Evolutionary conservation across 495 filamentous ascomycete genomes (phyloP), one percentile per base, ranked within the genome.

Genomic region (Venustampulla echinocandica): DNA sequence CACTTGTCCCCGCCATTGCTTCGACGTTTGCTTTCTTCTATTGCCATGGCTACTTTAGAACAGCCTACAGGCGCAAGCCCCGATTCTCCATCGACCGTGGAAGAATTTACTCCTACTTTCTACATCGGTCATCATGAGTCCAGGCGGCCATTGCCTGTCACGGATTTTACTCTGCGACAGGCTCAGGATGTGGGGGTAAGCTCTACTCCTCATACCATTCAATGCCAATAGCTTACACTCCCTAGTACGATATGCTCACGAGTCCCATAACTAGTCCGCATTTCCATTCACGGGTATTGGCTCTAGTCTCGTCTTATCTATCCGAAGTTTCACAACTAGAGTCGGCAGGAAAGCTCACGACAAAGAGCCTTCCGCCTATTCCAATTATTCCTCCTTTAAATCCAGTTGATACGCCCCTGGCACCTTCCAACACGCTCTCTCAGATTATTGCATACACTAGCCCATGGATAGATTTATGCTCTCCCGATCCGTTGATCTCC

Each of bases 161-260:
- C 78, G 7, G 64, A 79, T 13, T 59, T 76, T 47, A 67, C 84
- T 42, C 75, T 93, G 51, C 69, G 68, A 28, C 76, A 80, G 50
- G 79, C 87, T 1, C 79, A 88, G 47, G 81, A 76, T 55, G 63
- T 64, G 42, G 75, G 73, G 61, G 79, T 80, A 67, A 66, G 77
- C 66, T 18, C 34, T 36, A 9, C n/a, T 25, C 25, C 19, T 15
- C 37, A 14, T 44, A 1, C 27, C 35, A 13, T 41, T n/a, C 45
- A 18, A 49, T 20, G 1, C 21, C 13, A 35, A 10, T 28, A 33
- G 39, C 55, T 53, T 36, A 46, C 21, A 52, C 21, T 14, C 39
- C 53, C 18, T 49, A 97, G 87, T 97, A 97, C 77, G 82, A 92
- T 62, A 87, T 94, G 74, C 75, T 95, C 56, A 95, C 90, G 0